A percentile compares a stretch with the other conserved stretches of the same genome.
phyloP scores from a whole-genome alignment of 2,329 filamentous ascomycete genomes.

The Aspergillus neotritici region DNA sequence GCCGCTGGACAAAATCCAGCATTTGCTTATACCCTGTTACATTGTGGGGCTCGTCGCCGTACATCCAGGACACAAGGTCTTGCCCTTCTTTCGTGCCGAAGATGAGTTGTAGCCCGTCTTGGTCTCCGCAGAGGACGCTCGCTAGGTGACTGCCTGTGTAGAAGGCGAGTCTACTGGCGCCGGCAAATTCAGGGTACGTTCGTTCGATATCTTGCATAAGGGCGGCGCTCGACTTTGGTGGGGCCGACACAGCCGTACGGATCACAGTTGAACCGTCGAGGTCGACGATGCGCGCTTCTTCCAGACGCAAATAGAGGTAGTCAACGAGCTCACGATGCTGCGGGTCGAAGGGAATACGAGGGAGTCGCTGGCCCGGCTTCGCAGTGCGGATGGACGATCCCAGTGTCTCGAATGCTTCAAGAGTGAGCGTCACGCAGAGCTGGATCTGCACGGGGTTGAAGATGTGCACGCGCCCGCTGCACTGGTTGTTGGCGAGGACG shows the following conservation, averaged over 20 bases:
- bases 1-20: conserved; percentile 25
- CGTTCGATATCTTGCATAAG: conserved; percentile 25
- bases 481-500: conserved; percentile 21
- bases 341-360: conserved; percentile 20
- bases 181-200: conserved; percentile 21
- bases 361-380: conserved; percentile 12
- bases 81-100: conserved; percentile 35
- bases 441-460: conserved; percentile 22
- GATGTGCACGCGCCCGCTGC: conserved; percentile 19
- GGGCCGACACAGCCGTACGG: conserved; percentile 23
- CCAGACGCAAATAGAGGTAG: conserved; percentile 32
- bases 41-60: conserved; percentile 35
- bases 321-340: conserved; percentile 27
- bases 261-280: conserved; percentile 19
- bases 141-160: conserved; percentile 18
- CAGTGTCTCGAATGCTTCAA: conserved; percentile 35
- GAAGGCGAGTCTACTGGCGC: conserved; percentile 21
- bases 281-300: conserved; percentile 28
- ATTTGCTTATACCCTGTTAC: conserved; percentile 30
- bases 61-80: conserved; percentile 32
- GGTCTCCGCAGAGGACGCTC: conserved; percentile 23
- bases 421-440: conserved; percentile 17
- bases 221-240: conserved; percentile 15
- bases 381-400: conserved; percentile 22
- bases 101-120: conserved; percentile 36